phyloP scores from a whole-genome alignment of 2,329 filamentous ascomycete species.

The Colletotrichum falcatum region DNA sequence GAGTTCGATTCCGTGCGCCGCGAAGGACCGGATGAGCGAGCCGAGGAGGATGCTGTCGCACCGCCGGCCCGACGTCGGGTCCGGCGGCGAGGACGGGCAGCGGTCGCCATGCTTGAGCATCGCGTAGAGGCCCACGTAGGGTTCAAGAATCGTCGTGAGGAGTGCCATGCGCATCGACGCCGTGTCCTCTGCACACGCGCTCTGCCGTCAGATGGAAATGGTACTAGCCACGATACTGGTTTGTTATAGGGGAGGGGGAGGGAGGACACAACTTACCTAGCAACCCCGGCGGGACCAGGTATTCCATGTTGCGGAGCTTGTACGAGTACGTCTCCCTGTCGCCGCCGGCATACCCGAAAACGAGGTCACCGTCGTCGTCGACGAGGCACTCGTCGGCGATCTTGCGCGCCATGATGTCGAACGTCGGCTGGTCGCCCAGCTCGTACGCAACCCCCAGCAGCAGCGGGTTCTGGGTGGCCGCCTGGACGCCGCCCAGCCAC shows the following conservation, averaged over 20 bases:
- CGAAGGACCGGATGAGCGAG: slow-evolving; percentile 31
- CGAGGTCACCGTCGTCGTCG: slow-evolving; percentile 25
- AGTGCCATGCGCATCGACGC: slow-evolving; percentile 7
- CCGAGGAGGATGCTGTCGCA: slow-evolving; percentile 37
- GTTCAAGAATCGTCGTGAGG: slow-evolving; percentile 13
- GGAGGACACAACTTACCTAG: slow-evolving; percentile 3
- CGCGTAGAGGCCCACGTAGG: slow-evolving; percentile 20
- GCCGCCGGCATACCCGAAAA: slow-evolving; percentile 20
- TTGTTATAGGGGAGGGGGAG: not conserved
- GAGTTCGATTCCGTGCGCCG: slow-evolving; percentile 13
- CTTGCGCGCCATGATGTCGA: slow-evolving; percentile 43
- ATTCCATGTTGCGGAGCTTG: slow-evolving; percentile 24
- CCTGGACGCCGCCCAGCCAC: slow-evolving; percentile 42
- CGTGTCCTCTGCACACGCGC: not conserved
- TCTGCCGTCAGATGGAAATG: not conserved
- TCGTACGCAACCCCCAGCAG: slow-evolving; percentile 50
- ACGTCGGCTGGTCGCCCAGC: slow-evolving; percentile 45
- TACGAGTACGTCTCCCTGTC: slow-evolving; percentile 12
- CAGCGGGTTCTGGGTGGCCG: slow-evolving; percentile 39
- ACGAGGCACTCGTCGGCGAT: slow-evolving; percentile 44
- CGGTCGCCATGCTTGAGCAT: slow-evolving; percentile 7
- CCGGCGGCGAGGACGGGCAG: slow-evolving; percentile 23
- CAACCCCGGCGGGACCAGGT: slow-evolving; percentile 8
- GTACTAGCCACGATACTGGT: not conserved
- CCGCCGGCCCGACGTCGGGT: slow-evolving; percentile 7